A percentile compares a stretch with the other conserved stretches of the same genome.
phyloP scores from a whole-genome alignment of 1,284 basidiomycete species.

The Microbotryum intermedium region DNA sequence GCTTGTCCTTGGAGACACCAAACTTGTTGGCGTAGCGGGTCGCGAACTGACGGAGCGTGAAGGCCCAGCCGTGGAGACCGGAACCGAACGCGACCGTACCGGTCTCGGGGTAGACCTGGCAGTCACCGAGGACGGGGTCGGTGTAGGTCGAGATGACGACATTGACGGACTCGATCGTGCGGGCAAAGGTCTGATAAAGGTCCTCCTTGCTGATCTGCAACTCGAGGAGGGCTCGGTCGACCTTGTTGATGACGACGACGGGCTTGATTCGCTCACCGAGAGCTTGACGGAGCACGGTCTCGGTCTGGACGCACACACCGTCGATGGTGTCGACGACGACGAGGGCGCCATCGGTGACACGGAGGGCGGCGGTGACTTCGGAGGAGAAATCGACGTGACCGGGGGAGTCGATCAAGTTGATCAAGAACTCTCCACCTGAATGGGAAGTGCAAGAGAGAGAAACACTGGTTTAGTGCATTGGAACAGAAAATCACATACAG shows the following conservation, averaged over 20 bases:
- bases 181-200: constrained; percentile 94
- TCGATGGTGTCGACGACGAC: constrained; percentile 96
- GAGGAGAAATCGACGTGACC: constrained; percentile 99
- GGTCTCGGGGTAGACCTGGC: constrained; percentile 97
- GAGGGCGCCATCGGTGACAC: constrained; percentile 81
- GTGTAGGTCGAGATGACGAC: constrained; percentile 98
- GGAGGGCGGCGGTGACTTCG: constrained; percentile 98
- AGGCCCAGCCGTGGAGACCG: constrained; percentile 99
- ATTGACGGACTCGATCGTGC: constrained; percentile 94
- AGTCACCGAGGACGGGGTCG: constrained; percentile 89
- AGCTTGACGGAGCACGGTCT: constrained; percentile 97
- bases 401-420: constrained; percentile 99
- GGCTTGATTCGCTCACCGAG: constrained; percentile 99
- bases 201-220: constrained; percentile 96
- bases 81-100: constrained; percentile 99
- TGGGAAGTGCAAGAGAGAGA: neutral
- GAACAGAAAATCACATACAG: neutral
- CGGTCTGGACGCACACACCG: constrained; percentile 99
- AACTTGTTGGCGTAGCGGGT: constrained; percentile 95
- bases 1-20: constrained; percentile 75
- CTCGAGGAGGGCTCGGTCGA: constrained; percentile 98
- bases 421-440: constrained; percentile 89
- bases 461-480: neutral
- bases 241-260: constrained; percentile 99
- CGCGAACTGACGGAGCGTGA: constrained; percentile 98